Conservation (phyloP, 2,329 filamentous ascomycete species). For the Thelonectria olida region DNA sequence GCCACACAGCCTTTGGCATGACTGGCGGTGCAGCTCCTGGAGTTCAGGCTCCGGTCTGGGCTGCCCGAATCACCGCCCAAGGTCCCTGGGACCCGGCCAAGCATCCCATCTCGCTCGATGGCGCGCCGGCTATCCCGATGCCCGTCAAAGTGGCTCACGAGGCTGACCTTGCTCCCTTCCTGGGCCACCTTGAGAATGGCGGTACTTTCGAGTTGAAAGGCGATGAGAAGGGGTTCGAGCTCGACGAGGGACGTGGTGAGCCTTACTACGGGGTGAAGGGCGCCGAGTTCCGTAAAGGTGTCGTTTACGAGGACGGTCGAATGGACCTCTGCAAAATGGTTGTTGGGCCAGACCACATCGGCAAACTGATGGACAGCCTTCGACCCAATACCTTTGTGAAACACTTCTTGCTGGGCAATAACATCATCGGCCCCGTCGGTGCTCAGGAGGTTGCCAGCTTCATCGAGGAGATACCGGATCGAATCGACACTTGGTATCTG, state of each 20-base stretch:
- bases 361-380: conserved; percentile 58
- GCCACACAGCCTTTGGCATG: conserved; percentile 39
- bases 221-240: conserved; percentile 37
- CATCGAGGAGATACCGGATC: conserved; percentile 53
- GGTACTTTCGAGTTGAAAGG: conserved; percentile 42
- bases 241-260: conserved; percentile 49
- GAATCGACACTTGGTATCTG: conserved; percentile 65
- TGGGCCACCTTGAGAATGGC: conserved; percentile 43
- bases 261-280: conserved; percentile 47
- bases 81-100: conserved; percentile 46
- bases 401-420: conserved; percentile 64
- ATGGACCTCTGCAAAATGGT: conserved; percentile 67
- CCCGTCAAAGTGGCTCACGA: conserved; percentile 44
- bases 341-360: conserved; percentile 61
- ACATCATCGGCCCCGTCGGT: conserved; percentile 60
- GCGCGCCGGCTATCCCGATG: conserved; percentile 46
- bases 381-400: conserved; percentile 56
- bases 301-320: conserved; percentile 60
- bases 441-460: conserved; percentile 57
- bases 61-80: conserved; percentile 45
- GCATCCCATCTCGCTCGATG: conserved; percentile 43
- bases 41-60: conserved; percentile 45
- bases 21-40: conserved; percentile 44
- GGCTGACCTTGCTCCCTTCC: conserved; percentile 46
- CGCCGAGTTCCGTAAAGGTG: conserved; percentile 49